These are phyloP conservation scores for Cryptosporidium meleagridis DNA, from an alignment of 169 alveolate genomes.

Conservation along the genomic window DNA sequence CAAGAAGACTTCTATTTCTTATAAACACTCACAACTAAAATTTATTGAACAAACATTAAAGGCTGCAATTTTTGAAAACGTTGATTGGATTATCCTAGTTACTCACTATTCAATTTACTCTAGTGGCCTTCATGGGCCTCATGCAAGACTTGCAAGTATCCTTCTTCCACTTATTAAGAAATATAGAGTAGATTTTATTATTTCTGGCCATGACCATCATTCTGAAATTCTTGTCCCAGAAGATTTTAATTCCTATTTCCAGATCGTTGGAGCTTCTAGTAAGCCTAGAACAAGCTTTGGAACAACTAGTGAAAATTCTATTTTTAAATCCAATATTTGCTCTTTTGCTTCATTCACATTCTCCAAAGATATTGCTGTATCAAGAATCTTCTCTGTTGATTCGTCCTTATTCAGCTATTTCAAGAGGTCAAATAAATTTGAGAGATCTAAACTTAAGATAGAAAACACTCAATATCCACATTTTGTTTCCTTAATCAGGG, in stretches of 20 bases:
- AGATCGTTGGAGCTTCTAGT: slow-evolving; percentile 44
- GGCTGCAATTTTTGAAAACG: slow-evolving; percentile 22
- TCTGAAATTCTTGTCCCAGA: slow-evolving; percentile 25
- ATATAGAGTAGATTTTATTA: slow-evolving; percentile 44
- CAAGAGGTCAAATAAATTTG: slow-evolving; percentile 37
- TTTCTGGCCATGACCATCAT: slow-evolving; percentile 71
- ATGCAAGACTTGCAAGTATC: slow-evolving; percentile 7
- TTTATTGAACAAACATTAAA: slow-evolving; percentile 41
- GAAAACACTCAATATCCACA: slow-evolving; percentile 25
- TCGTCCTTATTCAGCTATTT: slow-evolving; percentile 7
- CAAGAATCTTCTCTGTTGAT: background rate
- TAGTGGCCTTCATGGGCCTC: slow-evolving; percentile 72
- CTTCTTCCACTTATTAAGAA: slow-evolving; percentile 62
- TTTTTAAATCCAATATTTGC: slow-evolving; percentile 46
- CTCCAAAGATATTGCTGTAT: slow-evolving; percentile 46
- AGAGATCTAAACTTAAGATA: slow-evolving; percentile 7
- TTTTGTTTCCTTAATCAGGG: background rate
- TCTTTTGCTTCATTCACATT: slow-evolving; percentile 44
- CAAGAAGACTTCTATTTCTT: slow-evolving; percentile 44
- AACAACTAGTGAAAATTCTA: slow-evolving; percentile 5
- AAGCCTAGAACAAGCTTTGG: slow-evolving; percentile 56
- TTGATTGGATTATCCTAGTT: slow-evolving; percentile 62
- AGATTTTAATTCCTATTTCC: slow-evolving; percentile 35
- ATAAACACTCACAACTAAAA: slow-evolving; percentile 34
- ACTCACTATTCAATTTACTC: slow-evolving; percentile 69